phyloP scores from a whole-genome alignment of 345 rosid species.

The Dimocarpus longan region DNA sequence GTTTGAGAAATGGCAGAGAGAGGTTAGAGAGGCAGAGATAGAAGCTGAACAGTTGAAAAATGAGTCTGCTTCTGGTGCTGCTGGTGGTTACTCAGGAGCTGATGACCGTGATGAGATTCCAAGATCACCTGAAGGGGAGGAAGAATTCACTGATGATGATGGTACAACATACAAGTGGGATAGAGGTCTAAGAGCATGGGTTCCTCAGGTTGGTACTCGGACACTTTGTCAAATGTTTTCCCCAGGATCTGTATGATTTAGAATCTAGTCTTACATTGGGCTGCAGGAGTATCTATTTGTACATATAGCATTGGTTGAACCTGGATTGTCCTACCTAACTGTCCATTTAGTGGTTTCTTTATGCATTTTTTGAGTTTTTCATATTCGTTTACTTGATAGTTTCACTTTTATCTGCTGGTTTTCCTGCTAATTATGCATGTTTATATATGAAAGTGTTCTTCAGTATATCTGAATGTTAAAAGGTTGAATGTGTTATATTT shows the following conservation, averaged over 20 bases:
- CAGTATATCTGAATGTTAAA: neutral
- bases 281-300: neutral
- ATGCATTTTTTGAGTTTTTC: neutral
- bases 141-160: slow-evolving; percentile 94
- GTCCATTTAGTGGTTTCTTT: neutral
- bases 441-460: neutral
- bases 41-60: slow-evolving; percentile 57
- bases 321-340: neutral
- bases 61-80: slow-evolving; percentile 42
- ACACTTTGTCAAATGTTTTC: neutral
- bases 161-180: slow-evolving; percentile 92
- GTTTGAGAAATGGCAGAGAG: slow-evolving; percentile 90
- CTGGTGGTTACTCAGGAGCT: slow-evolving; percentile 27
- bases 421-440: neutral
- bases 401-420: neutral
- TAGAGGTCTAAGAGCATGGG: slow-evolving; percentile 74
- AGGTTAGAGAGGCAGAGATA: slow-evolving; percentile 71
- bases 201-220: slow-evolving; percentile 76
- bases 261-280: neutral
- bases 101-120: slow-evolving; percentile 44
- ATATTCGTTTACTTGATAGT: neutral
- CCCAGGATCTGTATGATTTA: neutral
- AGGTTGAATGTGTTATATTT: neutral
- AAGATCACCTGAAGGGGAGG: slow-evolving; percentile 87
- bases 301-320: neutral